Evolutionary conservation across 208 protist species (phyloP).

Genomic region (Novymonas esmeraldas): DNA sequence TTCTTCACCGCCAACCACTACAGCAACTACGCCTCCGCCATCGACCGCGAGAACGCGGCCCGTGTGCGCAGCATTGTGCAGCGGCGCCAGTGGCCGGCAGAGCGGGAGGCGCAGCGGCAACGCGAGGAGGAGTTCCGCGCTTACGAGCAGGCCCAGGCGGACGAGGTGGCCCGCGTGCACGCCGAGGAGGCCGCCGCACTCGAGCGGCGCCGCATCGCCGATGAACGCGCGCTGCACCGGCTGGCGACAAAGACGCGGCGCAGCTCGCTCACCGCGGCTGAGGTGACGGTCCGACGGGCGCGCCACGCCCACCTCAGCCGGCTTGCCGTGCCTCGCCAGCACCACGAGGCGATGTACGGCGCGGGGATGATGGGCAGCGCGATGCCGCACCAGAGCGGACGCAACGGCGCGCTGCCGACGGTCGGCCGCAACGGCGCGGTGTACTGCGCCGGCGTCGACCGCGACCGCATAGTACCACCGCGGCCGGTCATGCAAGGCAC

Average conservation of each 20-base stretch:
- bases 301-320: constrained; percentile 35
- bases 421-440: constrained; percentile 47
- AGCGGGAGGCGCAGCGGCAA: constrained; percentile 30
- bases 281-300: constrained; percentile 20
- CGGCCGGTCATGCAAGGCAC: constrained; percentile 33
- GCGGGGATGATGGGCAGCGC: constrained; percentile 41
- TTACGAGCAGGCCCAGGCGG: constrained; percentile 27
- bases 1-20: constrained; percentile 68
- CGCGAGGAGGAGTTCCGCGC: constrained; percentile 34
- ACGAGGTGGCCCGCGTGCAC: constrained; percentile 17
- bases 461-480: constrained; percentile 75
- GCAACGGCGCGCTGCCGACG: constrained; percentile 40
- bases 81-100: constrained; percentile 19
- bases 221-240: constrained; percentile 31
- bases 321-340: constrained; percentile 54
- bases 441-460: constrained; percentile 83
- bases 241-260: constrained; percentile 5
- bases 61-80: constrained; percentile 52
- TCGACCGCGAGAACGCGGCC: constrained; percentile 66
- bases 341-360: constrained; percentile 27
- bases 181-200: constrained; percentile 30
- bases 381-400: constrained; percentile 46
- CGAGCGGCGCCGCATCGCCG: constrained; percentile 22
- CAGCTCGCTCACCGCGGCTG: constrained; percentile 12
- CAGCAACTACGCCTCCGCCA: constrained; percentile 55